A percentile compares a stretch with the other conserved stretches of the same genome.
Conservation (phyloP, 2,329 filamentous ascomycete genomes). For the Thermothelomyces thermophilus region DNA sequence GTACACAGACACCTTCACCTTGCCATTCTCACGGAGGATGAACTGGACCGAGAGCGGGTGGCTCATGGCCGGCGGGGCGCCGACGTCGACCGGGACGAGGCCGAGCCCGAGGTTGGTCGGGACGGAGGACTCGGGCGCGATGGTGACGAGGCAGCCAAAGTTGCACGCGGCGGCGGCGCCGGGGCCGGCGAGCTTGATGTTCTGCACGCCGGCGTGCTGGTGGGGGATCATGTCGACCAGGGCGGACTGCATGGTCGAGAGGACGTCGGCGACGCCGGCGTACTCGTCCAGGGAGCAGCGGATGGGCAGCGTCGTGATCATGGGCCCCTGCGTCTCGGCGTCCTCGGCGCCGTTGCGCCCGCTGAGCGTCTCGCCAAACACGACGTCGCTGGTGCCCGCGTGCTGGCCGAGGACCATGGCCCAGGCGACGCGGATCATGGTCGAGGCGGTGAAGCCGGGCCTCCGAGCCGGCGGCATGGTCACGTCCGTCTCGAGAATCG, state of each 20-base stretch:
- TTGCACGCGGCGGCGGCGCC: conserved; percentile 3
- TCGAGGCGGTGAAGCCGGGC: conserved; percentile 40
- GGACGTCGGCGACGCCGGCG: neutral
- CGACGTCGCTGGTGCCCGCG: conserved; percentile 39
- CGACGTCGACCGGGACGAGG: conserved; percentile 1
- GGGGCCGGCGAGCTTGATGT: neutral
- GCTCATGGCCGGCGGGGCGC: conserved; percentile 5
- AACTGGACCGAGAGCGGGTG: conserved; percentile 11
- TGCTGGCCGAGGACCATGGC: conserved; percentile 48
- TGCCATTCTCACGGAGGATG: neutral
- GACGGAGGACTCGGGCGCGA: conserved; percentile 2
- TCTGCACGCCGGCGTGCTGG: conserved; percentile 11
- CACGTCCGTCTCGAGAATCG: neutral
- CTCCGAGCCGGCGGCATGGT: neutral
- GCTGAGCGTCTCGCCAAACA: conserved; percentile 41
- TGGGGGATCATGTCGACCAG: conserved; percentile 7
- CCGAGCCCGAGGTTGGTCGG: neutral
- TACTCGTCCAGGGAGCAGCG: conserved; percentile 16
- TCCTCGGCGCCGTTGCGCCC: conserved; percentile 30
- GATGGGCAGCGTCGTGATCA: conserved; percentile 21
- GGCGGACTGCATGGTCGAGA: neutral
- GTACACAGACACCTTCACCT: conserved; percentile 8
- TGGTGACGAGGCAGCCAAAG: conserved; percentile 10
- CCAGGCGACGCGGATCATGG: conserved; percentile 53
- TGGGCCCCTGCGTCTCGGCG: conserved; percentile 15